Evolutionary conservation across 495 filamentous ascomycete species (phyloP).

Genomic region (Annulohypoxylon moriforme): DNA sequence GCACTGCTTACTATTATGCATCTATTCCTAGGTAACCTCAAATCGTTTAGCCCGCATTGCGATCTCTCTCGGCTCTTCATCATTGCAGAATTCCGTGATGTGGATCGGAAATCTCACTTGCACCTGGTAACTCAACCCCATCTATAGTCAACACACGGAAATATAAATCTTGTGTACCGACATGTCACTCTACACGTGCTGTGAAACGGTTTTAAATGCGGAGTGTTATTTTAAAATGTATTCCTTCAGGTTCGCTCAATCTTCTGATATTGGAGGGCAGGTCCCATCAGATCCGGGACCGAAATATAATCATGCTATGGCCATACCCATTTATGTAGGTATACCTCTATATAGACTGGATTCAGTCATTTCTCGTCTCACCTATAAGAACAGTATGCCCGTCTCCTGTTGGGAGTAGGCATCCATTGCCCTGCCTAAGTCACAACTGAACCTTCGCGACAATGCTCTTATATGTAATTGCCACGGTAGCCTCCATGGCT

Average conservation of each 20-base stretch:
- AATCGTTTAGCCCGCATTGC: neutral
- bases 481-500: neutral
- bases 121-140: no score
- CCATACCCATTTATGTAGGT: neutral
- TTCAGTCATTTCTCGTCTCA: neutral
- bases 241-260: neutral
- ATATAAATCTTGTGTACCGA: no score
- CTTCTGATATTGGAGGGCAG: neutral
- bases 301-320: neutral
- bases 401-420: neutral
- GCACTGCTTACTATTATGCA: neutral
- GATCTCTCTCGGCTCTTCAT: neutral
- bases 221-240: neutral
- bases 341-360: neutral
- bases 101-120: no score
- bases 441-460: neutral
- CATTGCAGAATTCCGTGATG: neutral
- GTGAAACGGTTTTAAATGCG: neutral
- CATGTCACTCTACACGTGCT: neutral
- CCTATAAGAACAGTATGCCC: neutral
- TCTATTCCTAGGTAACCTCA: neutral
- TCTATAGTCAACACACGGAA: no score
- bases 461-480: constrained; percentile 12
- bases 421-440: neutral
- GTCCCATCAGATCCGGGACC: neutral